Conservation (phyloP, 2,329 filamentous ascomycete genomes). For the Scedosporium aurantiacum region DNA sequence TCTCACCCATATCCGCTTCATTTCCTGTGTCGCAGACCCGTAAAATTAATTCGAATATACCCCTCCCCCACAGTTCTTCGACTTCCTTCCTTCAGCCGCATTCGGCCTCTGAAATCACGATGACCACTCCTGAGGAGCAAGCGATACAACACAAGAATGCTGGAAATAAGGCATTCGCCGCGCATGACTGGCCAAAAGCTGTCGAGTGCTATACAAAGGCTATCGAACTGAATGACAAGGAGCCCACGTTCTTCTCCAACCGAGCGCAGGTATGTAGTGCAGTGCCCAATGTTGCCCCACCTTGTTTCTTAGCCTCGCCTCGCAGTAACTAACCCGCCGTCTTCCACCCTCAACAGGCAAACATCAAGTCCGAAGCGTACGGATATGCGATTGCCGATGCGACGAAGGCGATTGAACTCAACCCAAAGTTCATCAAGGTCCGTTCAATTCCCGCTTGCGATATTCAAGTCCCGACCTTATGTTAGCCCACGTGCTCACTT, state of each 20-base stretch:
- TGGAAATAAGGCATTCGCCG: conserved; percentile 85
- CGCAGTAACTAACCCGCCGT: conserved; percentile 3
- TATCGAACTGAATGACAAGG: conserved; percentile 70
- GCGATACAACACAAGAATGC: conserved; percentile 81
- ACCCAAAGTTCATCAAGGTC: conserved; percentile 82
- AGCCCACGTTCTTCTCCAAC: conserved; percentile 89
- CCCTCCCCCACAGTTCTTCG: background rate
- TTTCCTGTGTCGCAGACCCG: background rate
- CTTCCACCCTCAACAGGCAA: conserved; percentile 45
- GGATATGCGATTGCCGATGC: conserved; percentile 88
- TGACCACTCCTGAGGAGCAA: conserved; percentile 44
- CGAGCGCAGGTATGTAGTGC: conserved; percentile 63
- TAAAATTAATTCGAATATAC: background rate
- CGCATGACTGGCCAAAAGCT: conserved; percentile 76
- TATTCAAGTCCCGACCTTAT: background rate
- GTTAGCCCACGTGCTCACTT: background rate
- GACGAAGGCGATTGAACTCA: conserved; percentile 80
- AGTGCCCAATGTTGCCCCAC: conserved; percentile 9
- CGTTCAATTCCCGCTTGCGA: conserved; percentile 11
- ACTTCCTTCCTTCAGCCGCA: background rate
- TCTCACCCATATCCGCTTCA: background rate
- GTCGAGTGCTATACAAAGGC: conserved; percentile 78
- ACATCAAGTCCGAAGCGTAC: conserved; percentile 93
- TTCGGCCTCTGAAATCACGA: conserved; percentile 13
- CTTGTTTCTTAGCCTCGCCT: background rate